Evolutionary conservation across 2,329 filamentous ascomycete genomes (phyloP).

Genomic region (Paecilomyces niveus): DNA sequence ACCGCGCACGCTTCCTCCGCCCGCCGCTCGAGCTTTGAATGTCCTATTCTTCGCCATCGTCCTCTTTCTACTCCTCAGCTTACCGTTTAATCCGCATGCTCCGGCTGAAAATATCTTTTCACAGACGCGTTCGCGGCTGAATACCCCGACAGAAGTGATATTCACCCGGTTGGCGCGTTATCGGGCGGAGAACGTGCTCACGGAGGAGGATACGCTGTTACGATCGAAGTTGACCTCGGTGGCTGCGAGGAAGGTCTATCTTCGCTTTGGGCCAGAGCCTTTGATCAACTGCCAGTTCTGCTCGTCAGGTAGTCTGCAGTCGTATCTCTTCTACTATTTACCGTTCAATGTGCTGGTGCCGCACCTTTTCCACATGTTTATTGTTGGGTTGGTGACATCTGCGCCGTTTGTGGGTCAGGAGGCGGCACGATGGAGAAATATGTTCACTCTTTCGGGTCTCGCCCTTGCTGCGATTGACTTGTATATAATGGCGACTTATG

Average conservation of each 20-base stretch:
- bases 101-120: conserved; percentile 62
- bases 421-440: conserved; percentile 61
- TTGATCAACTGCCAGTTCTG: conserved; percentile 78
- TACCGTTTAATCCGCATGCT: conserved; percentile 58
- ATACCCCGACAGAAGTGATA: conserved; percentile 76
- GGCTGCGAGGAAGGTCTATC: conserved; percentile 71
- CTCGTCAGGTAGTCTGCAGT: conserved; percentile 57
- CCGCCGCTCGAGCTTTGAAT: conserved; percentile 34
- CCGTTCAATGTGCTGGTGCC: conserved; percentile 61
- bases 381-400: conserved; percentile 68
- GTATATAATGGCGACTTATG: conserved; percentile 58
- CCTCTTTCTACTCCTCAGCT: conserved; percentile 52
- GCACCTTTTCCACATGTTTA: conserved; percentile 71
- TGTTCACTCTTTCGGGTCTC: conserved; percentile 58
- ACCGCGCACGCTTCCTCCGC: conserved; percentile 26
- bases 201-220: conserved; percentile 55
- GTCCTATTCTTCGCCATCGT: conserved; percentile 48
- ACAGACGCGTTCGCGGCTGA: conserved; percentile 70
- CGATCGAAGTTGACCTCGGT: conserved; percentile 61
- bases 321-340: conserved; percentile 74
- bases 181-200: conserved; percentile 36
- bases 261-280: conserved; percentile 70
- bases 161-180: conserved; percentile 61
- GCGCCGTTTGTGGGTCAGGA: conserved; percentile 56
- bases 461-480: conserved; percentile 57